These are phyloP conservation scores for Ajuga reptans DNA, from an alignment of 305 asterid genomes.

Conservation along the genomic window DNA sequence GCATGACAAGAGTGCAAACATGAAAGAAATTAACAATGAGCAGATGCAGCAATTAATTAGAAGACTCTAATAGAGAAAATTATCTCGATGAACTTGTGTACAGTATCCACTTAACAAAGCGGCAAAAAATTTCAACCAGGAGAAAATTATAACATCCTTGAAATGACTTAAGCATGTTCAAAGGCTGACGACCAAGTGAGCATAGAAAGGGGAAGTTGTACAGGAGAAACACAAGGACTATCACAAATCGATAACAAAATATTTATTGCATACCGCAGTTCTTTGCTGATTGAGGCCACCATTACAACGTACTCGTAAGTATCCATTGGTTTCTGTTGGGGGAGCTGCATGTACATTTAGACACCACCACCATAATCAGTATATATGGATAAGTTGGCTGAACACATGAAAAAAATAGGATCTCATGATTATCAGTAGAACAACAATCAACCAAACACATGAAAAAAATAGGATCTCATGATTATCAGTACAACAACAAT, in stretches of 20 bases:
- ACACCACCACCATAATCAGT: slow-evolving; percentile 15
- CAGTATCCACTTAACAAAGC: background rate
- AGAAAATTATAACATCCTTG: background rate
- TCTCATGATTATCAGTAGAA: background rate
- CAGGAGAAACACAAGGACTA: background rate
- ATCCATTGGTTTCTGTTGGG: slow-evolving; percentile 69
- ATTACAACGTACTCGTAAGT: slow-evolving; percentile 89
- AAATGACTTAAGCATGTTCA: background rate
- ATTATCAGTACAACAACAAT: background rate
- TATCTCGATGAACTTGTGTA: background rate
- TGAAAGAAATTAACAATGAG: background rate
- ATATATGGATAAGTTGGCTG: background rate
- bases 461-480: background rate
- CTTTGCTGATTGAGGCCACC: slow-evolving; percentile 98
- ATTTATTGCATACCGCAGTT: slow-evolving; percentile 59
- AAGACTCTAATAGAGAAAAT: background rate
- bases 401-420: background rate
- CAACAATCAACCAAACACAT: background rate
- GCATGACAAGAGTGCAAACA: background rate
- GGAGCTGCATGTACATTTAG: slow-evolving; percentile 54
- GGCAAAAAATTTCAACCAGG: background rate
- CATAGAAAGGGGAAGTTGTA: background rate
- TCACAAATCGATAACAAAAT: background rate
- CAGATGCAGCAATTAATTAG: background rate
- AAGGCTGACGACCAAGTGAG: background rate